Evolutionary conservation across 2,329 filamentous ascomycete species (phyloP), one percentile per base, ranked within the genome.

Genomic region (Fusarium falciforme): DNA sequence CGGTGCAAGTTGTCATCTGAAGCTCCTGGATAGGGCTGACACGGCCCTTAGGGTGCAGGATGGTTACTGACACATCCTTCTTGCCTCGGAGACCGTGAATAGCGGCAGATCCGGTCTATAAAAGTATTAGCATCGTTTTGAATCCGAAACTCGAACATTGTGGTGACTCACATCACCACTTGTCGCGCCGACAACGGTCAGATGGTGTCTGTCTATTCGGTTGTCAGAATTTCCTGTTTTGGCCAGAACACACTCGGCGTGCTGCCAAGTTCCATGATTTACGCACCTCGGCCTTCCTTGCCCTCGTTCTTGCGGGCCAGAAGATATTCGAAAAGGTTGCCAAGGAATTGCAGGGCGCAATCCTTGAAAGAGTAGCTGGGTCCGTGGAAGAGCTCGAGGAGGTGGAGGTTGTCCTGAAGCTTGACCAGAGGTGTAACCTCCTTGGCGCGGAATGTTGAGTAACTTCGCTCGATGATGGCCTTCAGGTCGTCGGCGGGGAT

Each of bases 331-430:
- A 97, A 98, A 3, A 99, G 87, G 79, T 99, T 98, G n/a, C 96
- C 96, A 3, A 99, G 86, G 80, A 98, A 96, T 78, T 98, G 96
- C 71, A 98, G 87, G 17, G 95, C 95, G 61, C 78, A 80, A 25
- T 98, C 96, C 85, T 98, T 98, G 87, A 98, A 98, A 52, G 96
- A 93, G 81, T 95, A 98, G 1, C 93, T 98, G 6, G 95, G 96
- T 1, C 96, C 96, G 82, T 98, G 96, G 88, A 98, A 99, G 49
- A 99, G 89, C 84, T 99, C 96, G 36, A 99, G 77, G 17, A 79
- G 87, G 81, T 98, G 91, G 47, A 98, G 87, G 81, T 96, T 93
- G 79, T 96, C 89, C 12, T 80, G 75, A 88, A 79, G 66, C 33
- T 74, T 70, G 8, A 79, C 77, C 17, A 79, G 84, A 0, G 96